Evolutionary conservation across 768 basidiomycete species (phyloP), one percentile per base, ranked within the genome.

Genomic region (Candolleomyces aberdarensis): DNA sequence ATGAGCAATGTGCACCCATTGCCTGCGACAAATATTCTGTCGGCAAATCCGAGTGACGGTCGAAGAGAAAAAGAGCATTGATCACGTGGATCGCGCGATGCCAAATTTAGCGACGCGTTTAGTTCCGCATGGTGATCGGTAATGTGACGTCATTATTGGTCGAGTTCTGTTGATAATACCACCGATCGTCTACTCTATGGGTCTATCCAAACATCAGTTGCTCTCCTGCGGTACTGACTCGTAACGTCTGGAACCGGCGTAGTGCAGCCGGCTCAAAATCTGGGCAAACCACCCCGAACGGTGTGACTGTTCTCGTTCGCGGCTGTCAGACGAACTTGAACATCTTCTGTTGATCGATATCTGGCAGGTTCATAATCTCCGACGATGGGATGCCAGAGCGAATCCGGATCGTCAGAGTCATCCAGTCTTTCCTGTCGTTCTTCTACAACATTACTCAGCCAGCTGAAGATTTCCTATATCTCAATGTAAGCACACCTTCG

Each of bases 321-420:
- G 49, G 36, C 36, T 36, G 36, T 36, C 36, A 36, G 36, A 36
- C 11, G 11, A 36, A 36, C 36, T 26, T 1, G 26, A 2, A 36
- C 36, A 36, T 36, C 36, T 36, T 36, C 36, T 36, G 36, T 36
- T 36, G 36, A 36, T 11, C 6, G 36, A 36, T 36, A 36, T 36
- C 36, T 36, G 36, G 36, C 36, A 36, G 36, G 36, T 36, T 36
- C 36, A 36, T 36, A 36, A 36, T 36, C 36, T 36, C 36, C 36
- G 36, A 36, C 36, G 36, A 36, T 36, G 36, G 36, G 36, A 36
- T 36, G 11, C 11, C 8, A 36, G 36, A 36, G 36, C 4, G 86
- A 88, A 17, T 83, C 80, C 29, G 81, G 78, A 66, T 79, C 76
- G 6, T 86, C 86, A 60, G 86, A 86, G 61, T 91, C 85, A 64